Evolutionary conservation across 495 filamentous ascomycete genomes (phyloP), one percentile per base, ranked within the genome.

Genomic region (Peziza echinospora): DNA sequence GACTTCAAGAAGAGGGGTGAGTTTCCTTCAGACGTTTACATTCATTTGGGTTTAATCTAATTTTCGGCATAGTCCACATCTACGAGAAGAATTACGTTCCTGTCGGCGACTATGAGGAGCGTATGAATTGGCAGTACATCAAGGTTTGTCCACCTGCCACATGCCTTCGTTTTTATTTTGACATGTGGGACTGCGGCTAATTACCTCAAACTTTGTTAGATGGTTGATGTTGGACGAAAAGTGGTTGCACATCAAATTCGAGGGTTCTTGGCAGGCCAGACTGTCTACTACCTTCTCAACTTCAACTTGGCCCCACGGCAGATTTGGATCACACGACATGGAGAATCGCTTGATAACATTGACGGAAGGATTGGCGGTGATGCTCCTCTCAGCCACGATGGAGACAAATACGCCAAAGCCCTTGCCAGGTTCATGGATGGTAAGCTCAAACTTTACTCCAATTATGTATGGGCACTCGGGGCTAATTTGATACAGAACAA

Each of bases 191-290:
- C n/a, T n/a, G n/a, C n/a, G n/a, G 57, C 26, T 49, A 34, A 24
- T 5, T 26, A 62, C 30, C 21, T 22, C n/a, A 43, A n/a, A n/a
- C n/a, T n/a, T n/a, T n/a, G n/a, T n/a, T n/a, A 85, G 70, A 93
- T 97, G 84, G 91, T 93, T 42, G 89, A 97, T 60, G 89, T 97
- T 19, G 89, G 89, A 28, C 76, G 86, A 30, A 96, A 97, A 62
- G 68, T 97, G 24, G 77, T 94, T 22, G 76, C 85, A 16, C 82
- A 87, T 54, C 84, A 87, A 52, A 78, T 93, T 49, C 75, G 77
- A 48, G 89, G 89, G 1, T 97, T 97, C 62, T 70, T 97, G 21
- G 81, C 82, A 40, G 80, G 79, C 22, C 83, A 91, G 47, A 84
- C 87, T 37, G 82, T 84, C 16, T 89, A 86, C 51, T 97, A 94